phyloP scores from a whole-genome alignment of 768 basidiomycete species.

The Leccinum subtestaceum region DNA sequence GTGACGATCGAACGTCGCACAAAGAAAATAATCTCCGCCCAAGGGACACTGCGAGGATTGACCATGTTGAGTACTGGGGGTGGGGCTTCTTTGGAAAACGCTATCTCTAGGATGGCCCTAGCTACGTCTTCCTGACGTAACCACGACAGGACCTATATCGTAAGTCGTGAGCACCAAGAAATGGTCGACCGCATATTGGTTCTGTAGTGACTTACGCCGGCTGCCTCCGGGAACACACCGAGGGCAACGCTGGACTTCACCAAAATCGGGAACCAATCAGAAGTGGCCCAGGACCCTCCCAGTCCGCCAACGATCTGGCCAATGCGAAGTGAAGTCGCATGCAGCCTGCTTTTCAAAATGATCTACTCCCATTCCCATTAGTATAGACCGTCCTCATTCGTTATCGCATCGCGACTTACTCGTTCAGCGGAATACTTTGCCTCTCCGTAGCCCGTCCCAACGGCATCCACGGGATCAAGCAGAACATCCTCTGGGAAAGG shows the following conservation, averaged over 20 bases:
- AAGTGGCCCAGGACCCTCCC: slow-evolving; percentile 42
- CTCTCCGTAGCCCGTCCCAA: slow-evolving; percentile 45
- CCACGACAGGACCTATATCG: slow-evolving; percentile 40
- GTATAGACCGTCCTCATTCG: not conserved
- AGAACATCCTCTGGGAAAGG: slow-evolving; percentile 37
- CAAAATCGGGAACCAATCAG: slow-evolving; percentile 48
- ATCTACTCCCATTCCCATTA: slow-evolving; percentile 25
- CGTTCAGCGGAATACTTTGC: slow-evolving; percentile 44
- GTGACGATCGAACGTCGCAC: slow-evolving; percentile 21
- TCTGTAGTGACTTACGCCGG: slow-evolving; percentile 30
- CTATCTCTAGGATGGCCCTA: slow-evolving; percentile 29
- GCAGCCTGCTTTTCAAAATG: slow-evolving; percentile 38
- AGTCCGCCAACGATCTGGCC: slow-evolving; percentile 45
- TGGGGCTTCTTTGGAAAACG: slow-evolving; percentile 14
- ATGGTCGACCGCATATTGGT: not conserved
- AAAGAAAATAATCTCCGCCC: slow-evolving; percentile 29
- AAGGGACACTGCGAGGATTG: slow-evolving; percentile 36
- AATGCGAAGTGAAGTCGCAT: slow-evolving; percentile 38
- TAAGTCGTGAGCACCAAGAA: too few species aligned
- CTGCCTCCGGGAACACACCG: slow-evolving; percentile 27
- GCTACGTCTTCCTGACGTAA: slow-evolving; percentile 41
- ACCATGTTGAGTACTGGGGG: slow-evolving; percentile 36
- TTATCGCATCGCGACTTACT: slow-evolving; percentile 15
- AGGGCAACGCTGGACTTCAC: slow-evolving; percentile 33
- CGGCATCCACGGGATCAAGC: slow-evolving; percentile 31